Conservation (phyloP, 2,329 filamentous ascomycete genomes). For the Sclerotinia spermophila region DNA sequence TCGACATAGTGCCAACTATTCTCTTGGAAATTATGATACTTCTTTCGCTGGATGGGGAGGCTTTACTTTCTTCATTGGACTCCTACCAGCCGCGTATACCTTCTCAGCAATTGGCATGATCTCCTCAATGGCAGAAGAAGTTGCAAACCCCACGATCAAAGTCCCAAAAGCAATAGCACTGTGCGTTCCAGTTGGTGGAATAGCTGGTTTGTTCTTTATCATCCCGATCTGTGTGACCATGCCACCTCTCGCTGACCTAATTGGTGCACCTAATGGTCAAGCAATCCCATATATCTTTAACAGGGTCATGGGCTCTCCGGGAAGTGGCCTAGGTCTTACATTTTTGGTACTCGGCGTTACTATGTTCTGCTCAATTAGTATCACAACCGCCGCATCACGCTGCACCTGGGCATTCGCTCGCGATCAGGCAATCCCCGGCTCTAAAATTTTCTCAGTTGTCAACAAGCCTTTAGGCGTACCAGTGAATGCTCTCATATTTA, state of each 20-base stretch:
- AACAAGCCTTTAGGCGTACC: slow-evolving; percentile 60
- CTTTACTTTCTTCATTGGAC: slow-evolving; percentile 61
- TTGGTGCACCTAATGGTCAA: slow-evolving; percentile 45
- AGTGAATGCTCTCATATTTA: slow-evolving; percentile 61
- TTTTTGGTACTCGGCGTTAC: slow-evolving; percentile 49
- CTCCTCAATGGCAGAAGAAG: slow-evolving; percentile 60
- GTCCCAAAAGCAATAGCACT: slow-evolving; percentile 47
- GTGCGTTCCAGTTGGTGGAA: slow-evolving; percentile 47
- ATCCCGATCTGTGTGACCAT: slow-evolving; percentile 50
- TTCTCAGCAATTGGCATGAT: slow-evolving; percentile 62
- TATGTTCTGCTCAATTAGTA: slow-evolving; percentile 52
- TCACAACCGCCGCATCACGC: slow-evolving; percentile 51
- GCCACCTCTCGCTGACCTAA: slow-evolving; percentile 45
- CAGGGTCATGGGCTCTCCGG: slow-evolving; percentile 47
- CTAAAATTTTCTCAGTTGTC: slow-evolving; percentile 56
- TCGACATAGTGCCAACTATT: slow-evolving; percentile 48
- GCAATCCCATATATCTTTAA: slow-evolving; percentile 50
- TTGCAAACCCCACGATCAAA: slow-evolving; percentile 47
- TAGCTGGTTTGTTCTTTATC: slow-evolving; percentile 50
- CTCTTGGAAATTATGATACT: slow-evolving; percentile 55
- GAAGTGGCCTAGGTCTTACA: slow-evolving; percentile 46
- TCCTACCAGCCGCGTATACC: slow-evolving; percentile 55
- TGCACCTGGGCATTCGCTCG: slow-evolving; percentile 67
- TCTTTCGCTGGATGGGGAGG: slow-evolving; percentile 54
- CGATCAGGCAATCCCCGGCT: slow-evolving; percentile 64